A percentile compares a stretch with the other conserved stretches of the same genome.
Evolutionary conservation across 202 grass and related monocot genomes (phyloP).

Genomic region (Digitaria exilis): DNA sequence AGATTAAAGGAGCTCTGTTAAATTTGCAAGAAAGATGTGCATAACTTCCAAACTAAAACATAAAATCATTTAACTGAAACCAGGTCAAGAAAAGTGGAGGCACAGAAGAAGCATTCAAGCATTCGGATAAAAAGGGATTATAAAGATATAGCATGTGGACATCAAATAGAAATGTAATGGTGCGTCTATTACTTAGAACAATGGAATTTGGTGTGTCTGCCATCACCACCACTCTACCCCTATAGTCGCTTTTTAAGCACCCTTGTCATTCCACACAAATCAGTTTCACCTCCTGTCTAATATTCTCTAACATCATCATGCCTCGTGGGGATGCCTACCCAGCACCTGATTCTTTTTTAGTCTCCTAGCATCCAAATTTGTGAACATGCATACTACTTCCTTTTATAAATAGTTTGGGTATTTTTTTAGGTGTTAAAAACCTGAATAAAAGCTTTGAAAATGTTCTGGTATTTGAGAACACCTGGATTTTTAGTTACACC

Average conservation of each 20-base stretch:
- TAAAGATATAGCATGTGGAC: not conserved
- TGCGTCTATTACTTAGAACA: not conserved
- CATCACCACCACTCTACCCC: not conserved
- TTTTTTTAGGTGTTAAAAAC: not conserved
- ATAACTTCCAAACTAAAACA: conserved; percentile 17
- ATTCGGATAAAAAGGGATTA: not conserved
- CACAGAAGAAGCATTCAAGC: conserved; percentile 24
- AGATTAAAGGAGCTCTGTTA: conserved; percentile 37
- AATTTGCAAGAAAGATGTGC: conserved; percentile 23
- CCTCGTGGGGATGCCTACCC: not conserved
- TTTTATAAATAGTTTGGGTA: not conserved
- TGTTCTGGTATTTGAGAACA: not conserved
- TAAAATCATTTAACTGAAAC: conserved; percentile 14
- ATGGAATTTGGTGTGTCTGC: not conserved
- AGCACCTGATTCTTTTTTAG: too few relatives aligned
- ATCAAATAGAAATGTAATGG: not conserved
- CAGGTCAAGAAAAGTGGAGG: conserved; percentile 9
- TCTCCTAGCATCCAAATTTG: not conserved
- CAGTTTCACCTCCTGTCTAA: not conserved
- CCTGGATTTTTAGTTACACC: not conserved
- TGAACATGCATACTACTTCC: not conserved
- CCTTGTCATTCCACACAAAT: not conserved
- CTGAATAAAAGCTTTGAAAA: not conserved
- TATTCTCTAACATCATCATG: not conserved
- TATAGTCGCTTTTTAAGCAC: not conserved